phyloP scores from a whole-genome alignment of 140 eudicot genomes.

The Oenanthe javanica region DNA sequence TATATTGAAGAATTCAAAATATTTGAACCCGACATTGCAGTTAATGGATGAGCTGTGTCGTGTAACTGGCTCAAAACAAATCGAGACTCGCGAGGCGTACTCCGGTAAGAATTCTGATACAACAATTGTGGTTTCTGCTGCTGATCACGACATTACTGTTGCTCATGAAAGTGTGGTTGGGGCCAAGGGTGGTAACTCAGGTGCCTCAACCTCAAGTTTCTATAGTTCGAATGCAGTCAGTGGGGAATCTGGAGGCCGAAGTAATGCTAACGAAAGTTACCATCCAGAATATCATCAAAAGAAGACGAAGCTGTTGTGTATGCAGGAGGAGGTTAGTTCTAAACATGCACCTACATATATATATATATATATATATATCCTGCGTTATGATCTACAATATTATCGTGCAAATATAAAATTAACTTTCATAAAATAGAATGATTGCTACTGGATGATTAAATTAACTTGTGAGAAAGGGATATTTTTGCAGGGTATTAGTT shows the following conservation, averaged over 20 bases:
- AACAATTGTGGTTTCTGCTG: slow-evolving; percentile 6
- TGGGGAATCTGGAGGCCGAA: slow-evolving; percentile 23
- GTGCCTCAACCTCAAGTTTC: slow-evolving; percentile 40
- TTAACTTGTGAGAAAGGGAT: too few species aligned
- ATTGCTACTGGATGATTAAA: too few species aligned
- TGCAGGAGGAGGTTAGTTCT: slow-evolving; percentile 79
- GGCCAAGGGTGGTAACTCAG: slow-evolving; percentile 36
- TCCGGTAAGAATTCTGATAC: slow-evolving; percentile 21
- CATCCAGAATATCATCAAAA: slow-evolving; percentile 61
- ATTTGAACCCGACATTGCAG: slow-evolving; percentile 65
- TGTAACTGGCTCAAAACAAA: slow-evolving; percentile 26
- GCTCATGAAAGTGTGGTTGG: slow-evolving; percentile 21
- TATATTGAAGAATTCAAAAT: slow-evolving; percentile 57
- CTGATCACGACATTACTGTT: slow-evolving; percentile 11
- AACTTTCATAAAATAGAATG: too few species aligned
- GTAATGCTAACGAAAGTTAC: slow-evolving; percentile 31
- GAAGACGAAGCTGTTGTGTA: slow-evolving; percentile 65
- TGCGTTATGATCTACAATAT: too few species aligned
- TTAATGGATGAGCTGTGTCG: slow-evolving; percentile 54
- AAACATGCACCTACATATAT: slow-evolving; percentile 12
- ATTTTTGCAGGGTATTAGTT: not conserved
- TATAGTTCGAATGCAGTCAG: slow-evolving; percentile 33
- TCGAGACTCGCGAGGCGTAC: slow-evolving; percentile 21
- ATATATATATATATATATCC: too few species aligned
- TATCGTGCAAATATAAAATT: too few species aligned